Percentiles rank a stretch among this genome's conserved stretches.
These are phyloP conservation scores for Escallonia herrerae DNA, from an alignment of 129 eudicot genomes.

Conservation along the genomic window DNA sequence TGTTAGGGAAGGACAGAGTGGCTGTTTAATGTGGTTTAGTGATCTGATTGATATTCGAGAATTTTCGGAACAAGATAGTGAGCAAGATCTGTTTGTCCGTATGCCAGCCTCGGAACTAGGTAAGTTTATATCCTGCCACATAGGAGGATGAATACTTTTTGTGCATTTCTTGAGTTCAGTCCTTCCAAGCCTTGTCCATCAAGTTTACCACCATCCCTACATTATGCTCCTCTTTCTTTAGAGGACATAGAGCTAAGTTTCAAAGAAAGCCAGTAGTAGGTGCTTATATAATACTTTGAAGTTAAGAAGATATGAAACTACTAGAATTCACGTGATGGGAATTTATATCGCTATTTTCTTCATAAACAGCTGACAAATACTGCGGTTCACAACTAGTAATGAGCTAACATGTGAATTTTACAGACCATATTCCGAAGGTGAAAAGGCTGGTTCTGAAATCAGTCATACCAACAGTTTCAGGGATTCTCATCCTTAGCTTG, in stretches of 20 bases:
- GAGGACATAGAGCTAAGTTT: too few relatives aligned
- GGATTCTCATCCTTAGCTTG: slow-evolving; percentile 11
- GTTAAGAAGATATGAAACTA: too few relatives aligned
- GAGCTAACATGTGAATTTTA: neutral
- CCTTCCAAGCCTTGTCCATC: too few relatives aligned
- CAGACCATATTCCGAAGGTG: slow-evolving; percentile 12
- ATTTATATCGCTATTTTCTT: too few relatives aligned
- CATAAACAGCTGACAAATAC: too few relatives aligned
- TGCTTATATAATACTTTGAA: too few relatives aligned
- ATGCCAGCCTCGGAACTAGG: slow-evolving; percentile 31
- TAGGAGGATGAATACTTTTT: too few relatives aligned
- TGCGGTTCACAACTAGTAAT: neutral
- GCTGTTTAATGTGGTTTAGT: slow-evolving; percentile 38
- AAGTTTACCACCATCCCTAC: too few relatives aligned
- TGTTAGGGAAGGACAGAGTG: slow-evolving; percentile 19
- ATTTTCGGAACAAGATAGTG: slow-evolving; percentile 7
- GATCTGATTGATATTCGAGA: slow-evolving; percentile 30
- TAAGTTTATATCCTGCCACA: neutral
- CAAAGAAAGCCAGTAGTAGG: too few relatives aligned
- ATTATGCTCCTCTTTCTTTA: too few relatives aligned
- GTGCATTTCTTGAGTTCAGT: too few relatives aligned
- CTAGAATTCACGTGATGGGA: too few relatives aligned
- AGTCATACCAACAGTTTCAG: slow-evolving; percentile 8
- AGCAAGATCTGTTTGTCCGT: slow-evolving; percentile 20
- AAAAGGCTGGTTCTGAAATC: slow-evolving; percentile 2